These are phyloP conservation scores for Phytophthora foliorum DNA, from an alignment of 352 stramenopile genomes.

Conservation along the genomic window DNA sequence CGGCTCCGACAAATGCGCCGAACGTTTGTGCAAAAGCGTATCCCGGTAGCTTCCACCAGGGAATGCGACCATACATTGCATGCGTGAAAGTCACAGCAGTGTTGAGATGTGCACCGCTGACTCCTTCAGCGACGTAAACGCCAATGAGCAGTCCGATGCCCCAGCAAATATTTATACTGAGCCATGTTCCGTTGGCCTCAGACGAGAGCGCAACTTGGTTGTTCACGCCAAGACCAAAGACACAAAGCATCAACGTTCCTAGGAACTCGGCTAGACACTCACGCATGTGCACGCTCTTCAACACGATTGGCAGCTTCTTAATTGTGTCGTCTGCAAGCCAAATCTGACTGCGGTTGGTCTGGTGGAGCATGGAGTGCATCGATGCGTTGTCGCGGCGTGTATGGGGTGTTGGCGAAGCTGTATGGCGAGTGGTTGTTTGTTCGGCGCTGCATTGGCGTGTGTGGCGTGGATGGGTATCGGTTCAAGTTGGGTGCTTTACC, in stretches of 20 bases:
- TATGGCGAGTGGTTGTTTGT: conserved; percentile 18
- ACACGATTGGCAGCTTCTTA: conserved; percentile 34
- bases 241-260: conserved; percentile 58
- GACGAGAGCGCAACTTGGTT: conserved; percentile 59
- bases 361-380: conserved; percentile 36
- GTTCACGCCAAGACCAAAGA: conserved; percentile 64
- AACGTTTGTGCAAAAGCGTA: conserved; percentile 53
- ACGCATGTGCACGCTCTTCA: conserved; percentile 46
- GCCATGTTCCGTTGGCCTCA: conserved; percentile 57
- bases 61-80: conserved; percentile 50
- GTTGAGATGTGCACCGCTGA: conserved; percentile 68
- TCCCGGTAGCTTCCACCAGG: conserved; percentile 55
- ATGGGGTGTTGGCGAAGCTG: conserved; percentile 36
- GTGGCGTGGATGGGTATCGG: conserved; percentile 23
- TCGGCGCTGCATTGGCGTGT: conserved; percentile 29
- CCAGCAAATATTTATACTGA: conserved; percentile 76
- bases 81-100: conserved; percentile 63
- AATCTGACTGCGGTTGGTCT: conserved; percentile 43
- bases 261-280: conserved; percentile 67
- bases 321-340: conserved; percentile 32
- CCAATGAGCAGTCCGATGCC: conserved; percentile 67
- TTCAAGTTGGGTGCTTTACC: conserved; percentile 26
- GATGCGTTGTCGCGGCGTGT: conserved; percentile 31
- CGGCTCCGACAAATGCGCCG: conserved; percentile 49
- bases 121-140: conserved; percentile 51